Evolutionary conservation across 2,329 filamentous ascomycete species (phyloP).

Genomic region (Nemania bipapillata): DNA sequence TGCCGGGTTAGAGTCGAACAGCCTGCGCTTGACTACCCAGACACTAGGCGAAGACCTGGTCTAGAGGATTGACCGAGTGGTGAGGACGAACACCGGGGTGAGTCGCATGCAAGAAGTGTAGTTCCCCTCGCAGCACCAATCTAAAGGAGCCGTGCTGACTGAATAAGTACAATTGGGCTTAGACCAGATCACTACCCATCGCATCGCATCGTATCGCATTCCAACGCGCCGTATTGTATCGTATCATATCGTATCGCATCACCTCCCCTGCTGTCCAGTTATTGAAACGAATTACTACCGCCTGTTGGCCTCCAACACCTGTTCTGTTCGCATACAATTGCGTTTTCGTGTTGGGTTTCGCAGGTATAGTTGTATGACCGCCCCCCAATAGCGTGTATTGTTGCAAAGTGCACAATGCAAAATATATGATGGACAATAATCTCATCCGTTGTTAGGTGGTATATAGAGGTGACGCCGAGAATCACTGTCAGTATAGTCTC

Average conservation of each 20-base stretch:
- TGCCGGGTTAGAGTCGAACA: not conserved
- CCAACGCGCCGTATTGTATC: slow-evolving; percentile 7
- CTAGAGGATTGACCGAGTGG: not conserved
- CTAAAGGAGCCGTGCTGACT: slow-evolving; percentile 23
- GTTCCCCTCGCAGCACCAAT: not conserved
- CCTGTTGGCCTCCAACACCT: not conserved
- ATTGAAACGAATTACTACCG: not conserved
- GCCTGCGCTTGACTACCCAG: not conserved
- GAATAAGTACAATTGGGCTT: not conserved
- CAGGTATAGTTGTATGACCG: slow-evolving; percentile 21
- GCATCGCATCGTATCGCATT: slow-evolving; percentile 18
- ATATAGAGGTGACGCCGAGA: slow-evolving; percentile 25
- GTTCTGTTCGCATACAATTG: slow-evolving; percentile 8
- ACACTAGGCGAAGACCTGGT: not conserved
- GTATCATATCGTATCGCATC: slow-evolving; percentile 15
- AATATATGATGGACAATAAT: slow-evolving; percentile 19
- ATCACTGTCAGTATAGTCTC: not conserved
- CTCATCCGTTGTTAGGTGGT: slow-evolving; percentile 23
- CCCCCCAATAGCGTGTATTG: slow-evolving; percentile 14
- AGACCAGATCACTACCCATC: slow-evolving; percentile 19
- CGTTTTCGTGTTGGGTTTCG: not conserved
- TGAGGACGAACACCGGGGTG: slow-evolving; percentile 2
- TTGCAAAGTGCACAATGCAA: too few relatives aligned
- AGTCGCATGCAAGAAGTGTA: slow-evolving; percentile 1
- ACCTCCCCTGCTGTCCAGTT: slow-evolving; percentile 1